Evolutionary conservation across 2,329 filamentous ascomycete genomes (phyloP).

Genomic region (Colletotrichum tofieldiae): DNA sequence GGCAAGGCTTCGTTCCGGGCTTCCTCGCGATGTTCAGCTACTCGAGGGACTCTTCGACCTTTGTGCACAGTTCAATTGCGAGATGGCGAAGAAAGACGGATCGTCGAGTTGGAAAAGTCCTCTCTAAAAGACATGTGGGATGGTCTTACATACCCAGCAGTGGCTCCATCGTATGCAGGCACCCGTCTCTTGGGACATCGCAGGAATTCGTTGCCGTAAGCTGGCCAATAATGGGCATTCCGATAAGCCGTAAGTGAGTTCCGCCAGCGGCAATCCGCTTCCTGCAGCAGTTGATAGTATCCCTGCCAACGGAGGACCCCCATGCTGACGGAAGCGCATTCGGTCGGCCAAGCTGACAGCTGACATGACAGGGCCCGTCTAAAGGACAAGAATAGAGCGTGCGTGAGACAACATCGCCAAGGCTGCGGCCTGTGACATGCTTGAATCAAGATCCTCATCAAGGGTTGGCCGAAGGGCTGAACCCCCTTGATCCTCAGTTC

Average conservation of each 20-base stretch:
- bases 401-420: background rate
- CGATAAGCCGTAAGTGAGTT: constrained; percentile 22
- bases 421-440: background rate
- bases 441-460: background rate
- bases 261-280: constrained; percentile 22
- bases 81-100: background rate
- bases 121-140: background rate
- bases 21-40: background rate
- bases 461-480: background rate
- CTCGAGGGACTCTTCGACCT: background rate
- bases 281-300: background rate
- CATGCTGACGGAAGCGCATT: background rate
- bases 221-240: constrained; percentile 25
- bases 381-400: background rate
- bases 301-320: constrained; percentile 2
- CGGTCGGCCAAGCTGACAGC: background rate
- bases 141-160: background rate
- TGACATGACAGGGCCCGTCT: background rate
- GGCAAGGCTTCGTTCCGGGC: background rate
- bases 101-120: background rate
- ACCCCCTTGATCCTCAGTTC: background rate
- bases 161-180: background rate
- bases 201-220: constrained; percentile 30
- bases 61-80: too few species aligned
- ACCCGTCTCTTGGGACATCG: background rate